Evolutionary conservation across 1,284 basidiomycete genomes (phyloP).

Genomic region (Ceratobasidium sp.): DNA sequence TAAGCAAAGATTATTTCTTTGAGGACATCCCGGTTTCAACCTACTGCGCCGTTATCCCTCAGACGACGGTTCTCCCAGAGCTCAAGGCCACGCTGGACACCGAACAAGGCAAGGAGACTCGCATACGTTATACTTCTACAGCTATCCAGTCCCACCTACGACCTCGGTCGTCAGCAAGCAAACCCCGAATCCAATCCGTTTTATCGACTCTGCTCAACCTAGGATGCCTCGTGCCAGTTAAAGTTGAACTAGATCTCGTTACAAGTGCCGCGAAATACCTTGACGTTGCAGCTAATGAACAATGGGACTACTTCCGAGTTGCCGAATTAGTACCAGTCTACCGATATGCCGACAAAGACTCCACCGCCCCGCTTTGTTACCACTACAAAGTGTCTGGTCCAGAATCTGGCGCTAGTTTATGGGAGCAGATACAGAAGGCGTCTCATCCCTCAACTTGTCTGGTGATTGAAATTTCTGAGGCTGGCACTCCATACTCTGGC

Average conservation of each 20-base stretch:
- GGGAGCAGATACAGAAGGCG: slow-evolving; percentile 65
- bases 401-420: slow-evolving; percentile 61
- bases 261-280: not conserved
- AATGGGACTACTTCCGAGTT: slow-evolving; percentile 31
- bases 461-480: not conserved
- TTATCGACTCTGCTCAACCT: slow-evolving; percentile 6
- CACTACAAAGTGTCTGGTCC: slow-evolving; percentile 56
- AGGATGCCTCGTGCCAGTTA: slow-evolving; percentile 16
- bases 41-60: slow-evolving; percentile 66
- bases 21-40: slow-evolving; percentile 67
- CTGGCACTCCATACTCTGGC: slow-evolving; percentile 3
- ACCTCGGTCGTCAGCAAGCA: slow-evolving; percentile 10
- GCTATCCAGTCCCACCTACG: slow-evolving; percentile 1
- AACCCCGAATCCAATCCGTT: not conserved
- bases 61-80: slow-evolving; percentile 52
- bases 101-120: not conserved
- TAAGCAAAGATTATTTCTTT: slow-evolving; percentile 66
- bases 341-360: slow-evolving; percentile 52
- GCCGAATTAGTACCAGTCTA: slow-evolving; percentile 39
- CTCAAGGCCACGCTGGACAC: slow-evolving; percentile 68
- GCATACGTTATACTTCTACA: slow-evolving; percentile 1
- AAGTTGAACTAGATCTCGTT: not conserved
- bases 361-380: slow-evolving; percentile 65
- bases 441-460: slow-evolving; percentile 49
- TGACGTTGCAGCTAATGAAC: not conserved